A percentile compares a stretch with the other conserved stretches of the same genome.
Evolutionary conservation across 2,329 filamentous ascomycete genomes (phyloP).

Genomic region (Graphilbum sp.): DNA sequence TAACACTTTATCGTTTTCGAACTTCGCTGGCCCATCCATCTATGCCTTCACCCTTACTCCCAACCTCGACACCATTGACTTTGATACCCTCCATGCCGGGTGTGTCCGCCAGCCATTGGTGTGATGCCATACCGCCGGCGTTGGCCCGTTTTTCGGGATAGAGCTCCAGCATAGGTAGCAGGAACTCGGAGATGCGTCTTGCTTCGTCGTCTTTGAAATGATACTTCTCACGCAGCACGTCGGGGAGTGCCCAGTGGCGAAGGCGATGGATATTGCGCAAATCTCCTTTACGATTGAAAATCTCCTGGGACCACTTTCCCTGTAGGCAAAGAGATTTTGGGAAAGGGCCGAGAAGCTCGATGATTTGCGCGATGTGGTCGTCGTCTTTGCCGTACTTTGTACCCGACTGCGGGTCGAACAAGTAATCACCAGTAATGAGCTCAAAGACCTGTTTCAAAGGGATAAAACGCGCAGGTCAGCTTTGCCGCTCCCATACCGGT

Average conservation of each 20-base stretch:
- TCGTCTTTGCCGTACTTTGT: slow-evolving; percentile 99
- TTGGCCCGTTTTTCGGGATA: slow-evolving; percentile 81
- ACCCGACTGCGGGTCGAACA: slow-evolving; percentile 95
- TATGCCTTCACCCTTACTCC: slow-evolving; percentile 77
- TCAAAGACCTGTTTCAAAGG: slow-evolving; percentile 60
- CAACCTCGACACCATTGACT: slow-evolving; percentile 58
- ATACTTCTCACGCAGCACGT: slow-evolving; percentile 91
- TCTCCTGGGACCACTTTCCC: slow-evolving; percentile 96
- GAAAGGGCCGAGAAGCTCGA: slow-evolving; percentile 86
- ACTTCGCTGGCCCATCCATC: slow-evolving; percentile 86
- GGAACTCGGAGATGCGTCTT: slow-evolving; percentile 62
- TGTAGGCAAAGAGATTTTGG: slow-evolving; percentile 82
- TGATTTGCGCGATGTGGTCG: slow-evolving; percentile 97
- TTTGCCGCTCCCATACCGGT: background rate
- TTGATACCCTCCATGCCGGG: slow-evolving; percentile 73
- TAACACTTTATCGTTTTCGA: slow-evolving; percentile 48
- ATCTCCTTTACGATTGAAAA: slow-evolving; percentile 96
- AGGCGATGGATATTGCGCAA: slow-evolving; percentile 93
- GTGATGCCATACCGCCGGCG: slow-evolving; percentile 85
- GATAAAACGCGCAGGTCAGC: slow-evolving; percentile 1
- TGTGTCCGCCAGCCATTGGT: slow-evolving; percentile 68
- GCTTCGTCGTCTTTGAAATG: slow-evolving; percentile 77
- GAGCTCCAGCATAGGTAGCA: slow-evolving; percentile 82
- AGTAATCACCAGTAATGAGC: slow-evolving; percentile 92
- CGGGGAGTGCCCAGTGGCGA: slow-evolving; percentile 86